Percentiles rank a stretch among this genome's conserved stretches.
Evolutionary conservation across 768 basidiomycete species (phyloP).

Genomic region (Tulasnella sp.): DNA sequence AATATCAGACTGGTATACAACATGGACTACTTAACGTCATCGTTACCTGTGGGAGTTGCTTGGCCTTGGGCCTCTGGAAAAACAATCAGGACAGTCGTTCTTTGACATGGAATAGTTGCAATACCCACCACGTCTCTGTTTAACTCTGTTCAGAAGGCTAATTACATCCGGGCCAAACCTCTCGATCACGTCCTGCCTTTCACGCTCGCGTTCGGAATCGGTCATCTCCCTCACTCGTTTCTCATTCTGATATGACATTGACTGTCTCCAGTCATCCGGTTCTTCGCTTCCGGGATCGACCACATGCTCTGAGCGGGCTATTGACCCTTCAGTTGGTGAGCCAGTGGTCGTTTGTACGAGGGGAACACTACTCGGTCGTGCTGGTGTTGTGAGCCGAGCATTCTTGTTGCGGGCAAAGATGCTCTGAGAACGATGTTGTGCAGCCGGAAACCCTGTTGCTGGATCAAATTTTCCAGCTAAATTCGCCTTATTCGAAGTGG

Average conservation of each 20-base stretch:
- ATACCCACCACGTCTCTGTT: constrained; percentile 31
- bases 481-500: constrained; percentile 21
- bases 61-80: constrained; percentile 14
- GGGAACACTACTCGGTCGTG: constrained; percentile 8
- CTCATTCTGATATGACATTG: constrained; percentile 57
- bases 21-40: constrained; percentile 1
- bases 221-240: constrained; percentile 52
- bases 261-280: constrained; percentile 38
- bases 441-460: constrained; percentile 47
- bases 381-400: constrained; percentile 17
- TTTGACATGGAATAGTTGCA: constrained; percentile 15
- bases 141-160: constrained; percentile 46
- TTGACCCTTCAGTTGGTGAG: constrained; percentile 19
- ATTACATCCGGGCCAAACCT: constrained; percentile 56
- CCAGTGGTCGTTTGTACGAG: constrained; percentile 17
- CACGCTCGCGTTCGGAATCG: constrained; percentile 53
- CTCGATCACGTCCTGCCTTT: constrained; percentile 52
- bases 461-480: constrained; percentile 20
- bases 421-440: constrained; percentile 50
- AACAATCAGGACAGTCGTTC: constrained; percentile 18
- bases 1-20: neutral
- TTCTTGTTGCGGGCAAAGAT: constrained; percentile 32
- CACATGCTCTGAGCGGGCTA: constrained; percentile 16
- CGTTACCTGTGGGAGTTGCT: constrained; percentile 20
- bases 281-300: constrained; percentile 18